phyloP scores from a whole-genome alignment of 805 yeast species.

The Sugiyamaella qingdaonensis region DNA sequence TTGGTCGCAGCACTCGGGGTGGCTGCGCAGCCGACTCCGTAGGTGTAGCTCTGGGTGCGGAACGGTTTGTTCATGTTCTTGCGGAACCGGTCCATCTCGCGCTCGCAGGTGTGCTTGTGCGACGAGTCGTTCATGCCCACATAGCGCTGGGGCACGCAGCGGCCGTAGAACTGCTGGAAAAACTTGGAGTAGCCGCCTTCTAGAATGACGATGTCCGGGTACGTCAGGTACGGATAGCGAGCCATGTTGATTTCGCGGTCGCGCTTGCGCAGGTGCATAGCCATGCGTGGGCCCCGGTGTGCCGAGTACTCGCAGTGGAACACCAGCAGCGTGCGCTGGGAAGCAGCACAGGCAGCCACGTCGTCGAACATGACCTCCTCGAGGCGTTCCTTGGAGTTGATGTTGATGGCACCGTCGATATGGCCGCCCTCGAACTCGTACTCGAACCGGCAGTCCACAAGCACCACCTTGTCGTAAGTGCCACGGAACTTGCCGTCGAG shows the following conservation, averaged over 20 bases:
- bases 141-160: conserved; percentile 75
- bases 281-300: conserved; percentile 92
- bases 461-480: conserved; percentile 50
- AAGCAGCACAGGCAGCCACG: conserved; percentile 26
- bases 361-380: conserved; percentile 50
- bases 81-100: conserved; percentile 51
- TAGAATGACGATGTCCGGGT: conserved; percentile 83
- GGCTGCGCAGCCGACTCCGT: conserved; percentile 4
- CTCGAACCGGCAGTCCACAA: conserved; percentile 88
- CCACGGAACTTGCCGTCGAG: conserved; percentile 51
- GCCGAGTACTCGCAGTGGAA: conserved; percentile 96
- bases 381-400: conserved; percentile 64
- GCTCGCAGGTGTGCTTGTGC: conserved; percentile 46
- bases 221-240: conserved; percentile 73
- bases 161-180: conserved; percentile 50
- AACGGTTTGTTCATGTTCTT: conserved; percentile 35
- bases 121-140: conserved; percentile 75
- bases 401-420: conserved; percentile 74
- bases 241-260: conserved; percentile 74
- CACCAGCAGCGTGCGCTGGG: conserved; percentile 50
- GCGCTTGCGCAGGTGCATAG: conserved; percentile 73
- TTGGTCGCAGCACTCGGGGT: conserved; percentile 4
- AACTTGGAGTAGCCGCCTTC: conserved; percentile 90
- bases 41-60: conserved; percentile 19
- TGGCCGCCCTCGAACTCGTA: conserved; percentile 95